phyloP scores from a whole-genome alignment of 257 asterid genomes.

The Nicotiana attenuata region DNA sequence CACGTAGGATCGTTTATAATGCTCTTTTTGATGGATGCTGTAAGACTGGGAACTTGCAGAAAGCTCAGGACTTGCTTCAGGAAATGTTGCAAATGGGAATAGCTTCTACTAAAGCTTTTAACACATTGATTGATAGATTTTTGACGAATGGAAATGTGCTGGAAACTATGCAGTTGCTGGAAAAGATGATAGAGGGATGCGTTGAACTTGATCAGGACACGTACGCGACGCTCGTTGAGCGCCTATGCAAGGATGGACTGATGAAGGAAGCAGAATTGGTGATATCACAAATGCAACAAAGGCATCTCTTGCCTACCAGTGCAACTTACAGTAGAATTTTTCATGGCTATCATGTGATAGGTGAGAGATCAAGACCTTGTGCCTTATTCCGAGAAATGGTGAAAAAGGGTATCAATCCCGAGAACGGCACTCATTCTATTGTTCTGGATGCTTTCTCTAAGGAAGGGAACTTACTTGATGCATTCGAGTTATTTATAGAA shows the following conservation, averaged over 20 bases:
- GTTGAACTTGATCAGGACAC: slow-evolving; percentile 10
- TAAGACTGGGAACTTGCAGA: slow-evolving; percentile 14
- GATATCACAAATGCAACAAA: slow-evolving; percentile 6
- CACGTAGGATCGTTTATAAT: background rate
- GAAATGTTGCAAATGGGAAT: slow-evolving; percentile 11
- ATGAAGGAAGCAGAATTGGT: slow-evolving; percentile 15
- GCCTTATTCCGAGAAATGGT: slow-evolving; percentile 4
- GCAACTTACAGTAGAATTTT: slow-evolving; percentile 4
- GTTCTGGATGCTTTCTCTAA: slow-evolving; percentile 13
- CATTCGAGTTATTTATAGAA: background rate
- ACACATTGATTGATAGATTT: background rate
- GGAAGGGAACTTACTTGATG: slow-evolving; percentile 16
- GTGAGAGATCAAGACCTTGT: background rate
- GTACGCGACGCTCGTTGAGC: background rate
- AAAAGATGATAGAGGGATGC: background rate
- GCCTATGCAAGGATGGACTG: slow-evolving; percentile 9
- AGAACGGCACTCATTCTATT: background rate
- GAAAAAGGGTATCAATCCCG: background rate
- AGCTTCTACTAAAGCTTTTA: slow-evolving; percentile 1
- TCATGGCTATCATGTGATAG: slow-evolving; percentile 7
- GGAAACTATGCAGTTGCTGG: background rate
- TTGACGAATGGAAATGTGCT: background rate
- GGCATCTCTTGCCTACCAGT: background rate
- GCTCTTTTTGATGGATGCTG: slow-evolving; percentile 17
- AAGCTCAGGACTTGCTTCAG: slow-evolving; percentile 14